Conservation (phyloP, 495 filamentous ascomycete species). For the Pseudotulostoma volvatum region DNA sequence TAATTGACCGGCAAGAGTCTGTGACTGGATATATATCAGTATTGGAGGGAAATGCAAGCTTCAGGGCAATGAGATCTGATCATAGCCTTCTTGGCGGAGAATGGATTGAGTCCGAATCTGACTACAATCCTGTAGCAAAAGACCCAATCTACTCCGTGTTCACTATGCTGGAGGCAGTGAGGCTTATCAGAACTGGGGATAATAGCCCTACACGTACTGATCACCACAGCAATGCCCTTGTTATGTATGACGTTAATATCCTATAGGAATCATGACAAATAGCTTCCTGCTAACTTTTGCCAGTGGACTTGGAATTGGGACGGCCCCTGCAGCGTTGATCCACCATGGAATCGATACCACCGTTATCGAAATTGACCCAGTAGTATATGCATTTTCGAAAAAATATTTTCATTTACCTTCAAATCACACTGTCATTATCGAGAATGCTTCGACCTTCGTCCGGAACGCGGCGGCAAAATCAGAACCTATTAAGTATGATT, state of each 20-base stretch:
- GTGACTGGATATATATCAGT: constrained; percentile 86
- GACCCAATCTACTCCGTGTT: constrained; percentile 93
- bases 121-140: constrained; percentile 35
- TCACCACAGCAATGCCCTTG: constrained; percentile 57
- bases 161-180: constrained; percentile 77
- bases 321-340: constrained; percentile 70
- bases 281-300: constrained; percentile 5
- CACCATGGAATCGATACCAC: constrained; percentile 82
- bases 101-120: constrained; percentile 36
- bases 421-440: constrained; percentile 66
- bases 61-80: constrained; percentile 78
- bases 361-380: constrained; percentile 83
- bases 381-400: constrained; percentile 63
- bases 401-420: constrained; percentile 66
- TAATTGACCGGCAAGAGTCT: constrained; percentile 69
- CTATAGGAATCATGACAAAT: neutral
- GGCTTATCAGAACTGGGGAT: constrained; percentile 48
- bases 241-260: too few relatives aligned
- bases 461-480: constrained; percentile 27
- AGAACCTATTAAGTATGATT: constrained; percentile 48
- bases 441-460: constrained; percentile 68
- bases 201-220: constrained; percentile 32
- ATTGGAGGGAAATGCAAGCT: constrained; percentile 55
- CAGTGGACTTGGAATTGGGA: constrained; percentile 85
- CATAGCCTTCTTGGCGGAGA: constrained; percentile 92